Evolutionary conservation across 306 rosid genomes (phyloP).

Genomic region (Aeschynomene evenia): DNA sequence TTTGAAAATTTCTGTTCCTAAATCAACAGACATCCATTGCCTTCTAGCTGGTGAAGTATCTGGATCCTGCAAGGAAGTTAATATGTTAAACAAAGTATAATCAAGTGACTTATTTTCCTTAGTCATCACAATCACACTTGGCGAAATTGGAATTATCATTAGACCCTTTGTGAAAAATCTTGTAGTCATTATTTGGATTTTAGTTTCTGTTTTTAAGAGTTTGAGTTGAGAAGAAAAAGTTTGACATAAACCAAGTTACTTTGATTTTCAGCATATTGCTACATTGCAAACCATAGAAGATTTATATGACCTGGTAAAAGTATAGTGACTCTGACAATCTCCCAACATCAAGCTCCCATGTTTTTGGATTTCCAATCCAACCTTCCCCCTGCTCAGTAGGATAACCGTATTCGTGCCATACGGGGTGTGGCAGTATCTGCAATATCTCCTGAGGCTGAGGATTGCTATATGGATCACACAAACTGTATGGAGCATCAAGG

Average conservation of each 20-base stretch:
- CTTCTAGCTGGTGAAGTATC: constrained; percentile 21
- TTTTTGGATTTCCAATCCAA: constrained; percentile 57
- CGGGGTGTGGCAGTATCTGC: constrained; percentile 57
- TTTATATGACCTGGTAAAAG: constrained; percentile 56
- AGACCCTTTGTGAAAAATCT: neutral
- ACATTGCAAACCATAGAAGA: neutral
- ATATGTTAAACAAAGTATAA: neutral
- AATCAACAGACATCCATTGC: constrained; percentile 25
- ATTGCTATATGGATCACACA: constrained; percentile 60
- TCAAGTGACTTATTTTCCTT: neutral
- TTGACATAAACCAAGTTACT: neutral
- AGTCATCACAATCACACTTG: too few relatives aligned
- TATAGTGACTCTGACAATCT: constrained; percentile 54
- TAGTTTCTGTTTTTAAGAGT: too few relatives aligned
- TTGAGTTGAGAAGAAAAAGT: neutral
- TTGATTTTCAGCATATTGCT: neutral
- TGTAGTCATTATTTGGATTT: neutral
- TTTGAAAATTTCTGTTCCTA: constrained; percentile 36
- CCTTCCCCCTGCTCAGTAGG: constrained; percentile 53
- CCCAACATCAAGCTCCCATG: constrained; percentile 67
- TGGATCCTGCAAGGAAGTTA: constrained; percentile 31
- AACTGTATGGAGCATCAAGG: constrained; percentile 40
- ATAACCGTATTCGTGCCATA: constrained; percentile 61
- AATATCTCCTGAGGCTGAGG: constrained; percentile 63
- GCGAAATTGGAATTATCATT: too few relatives aligned